phyloP scores from a whole-genome alignment of 768 basidiomycete genomes.

The Daedaleopsis nitida region DNA sequence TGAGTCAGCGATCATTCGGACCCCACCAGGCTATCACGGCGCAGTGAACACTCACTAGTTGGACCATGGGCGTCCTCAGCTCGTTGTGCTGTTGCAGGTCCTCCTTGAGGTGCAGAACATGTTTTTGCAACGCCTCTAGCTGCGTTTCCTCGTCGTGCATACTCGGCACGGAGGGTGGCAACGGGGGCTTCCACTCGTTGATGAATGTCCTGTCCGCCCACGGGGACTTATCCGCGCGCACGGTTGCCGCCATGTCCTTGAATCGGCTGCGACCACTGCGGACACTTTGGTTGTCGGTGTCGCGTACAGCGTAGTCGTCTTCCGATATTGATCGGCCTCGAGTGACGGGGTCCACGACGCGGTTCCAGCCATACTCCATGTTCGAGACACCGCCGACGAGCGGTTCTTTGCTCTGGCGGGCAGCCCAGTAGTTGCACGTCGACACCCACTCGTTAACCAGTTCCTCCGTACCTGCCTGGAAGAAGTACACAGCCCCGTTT shows the following conservation, averaged over 20 bases:
- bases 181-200: conserved; percentile 93
- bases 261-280: conserved; percentile 75
- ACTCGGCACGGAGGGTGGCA: conserved; percentile 82
- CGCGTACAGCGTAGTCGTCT: conserved; percentile 46
- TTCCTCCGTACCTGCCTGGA: conserved; percentile 98
- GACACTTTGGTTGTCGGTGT: conserved; percentile 63
- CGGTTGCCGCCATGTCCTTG: conserved; percentile 64
- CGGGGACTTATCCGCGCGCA: conserved; percentile 69
- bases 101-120: conserved; percentile 70
- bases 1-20: conserved; percentile 18
- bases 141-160: conserved; percentile 91
- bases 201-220: conserved; percentile 77
- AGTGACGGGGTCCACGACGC: conserved; percentile 56
- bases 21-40: conserved; percentile 7
- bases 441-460: conserved; percentile 99
- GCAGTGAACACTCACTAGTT: conserved; percentile 53
- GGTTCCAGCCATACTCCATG: conserved; percentile 99
- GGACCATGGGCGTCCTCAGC: conserved; percentile 78
- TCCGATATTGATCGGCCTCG: conserved; percentile 61
- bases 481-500: conserved; percentile 92
- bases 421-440: conserved; percentile 99
- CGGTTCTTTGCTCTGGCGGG: conserved; percentile 92
- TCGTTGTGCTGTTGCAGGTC: conserved; percentile 86
- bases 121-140: conserved; percentile 84
- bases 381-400: conserved; percentile 96